These are phyloP conservation scores for Kentomonas sorsogonicus DNA, from an alignment of 208 protist species.

Conservation along the genomic window DNA sequence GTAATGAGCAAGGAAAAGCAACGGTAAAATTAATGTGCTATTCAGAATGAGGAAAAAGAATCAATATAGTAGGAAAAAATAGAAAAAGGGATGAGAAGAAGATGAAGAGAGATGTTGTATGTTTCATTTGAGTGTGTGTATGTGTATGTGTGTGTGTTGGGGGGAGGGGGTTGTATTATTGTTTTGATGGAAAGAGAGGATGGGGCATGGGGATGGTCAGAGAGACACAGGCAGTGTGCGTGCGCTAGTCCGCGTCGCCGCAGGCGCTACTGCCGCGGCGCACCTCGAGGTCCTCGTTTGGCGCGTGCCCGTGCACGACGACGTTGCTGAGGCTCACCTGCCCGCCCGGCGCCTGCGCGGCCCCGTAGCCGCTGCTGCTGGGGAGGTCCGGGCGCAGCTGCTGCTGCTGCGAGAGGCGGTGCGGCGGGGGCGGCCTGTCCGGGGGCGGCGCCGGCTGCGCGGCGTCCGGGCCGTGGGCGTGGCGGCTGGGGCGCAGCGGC, in stretches of 20 bases:
- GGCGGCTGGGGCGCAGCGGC: not conserved
- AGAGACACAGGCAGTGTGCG: no score
- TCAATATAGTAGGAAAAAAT: conserved; percentile 1
- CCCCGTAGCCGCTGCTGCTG: no score
- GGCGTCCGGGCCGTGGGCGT: not conserved
- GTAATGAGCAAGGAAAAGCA: not conserved
- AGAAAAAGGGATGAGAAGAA: not conserved
- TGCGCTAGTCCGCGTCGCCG: no score
- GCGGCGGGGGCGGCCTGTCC: not conserved
- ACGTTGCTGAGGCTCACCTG: no score
- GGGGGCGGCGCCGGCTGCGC: conserved; percentile 1
- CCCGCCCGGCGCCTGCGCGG: no score
- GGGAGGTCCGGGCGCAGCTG: no score
- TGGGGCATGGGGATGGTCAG: no score
- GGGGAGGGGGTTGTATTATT: no score
- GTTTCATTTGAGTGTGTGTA: not conserved
- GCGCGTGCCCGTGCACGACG: no score
- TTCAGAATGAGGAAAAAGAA: not conserved
- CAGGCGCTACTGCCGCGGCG: no score
- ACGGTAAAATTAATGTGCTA: not conserved
- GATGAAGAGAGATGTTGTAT: not conserved
- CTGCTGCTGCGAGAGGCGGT: no score
- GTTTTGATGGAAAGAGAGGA: not conserved
- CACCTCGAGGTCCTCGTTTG: no score
- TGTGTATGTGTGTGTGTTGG: conserved; percentile 3